Base-by-base conservation (phyloP, 2,329 filamentous ascomycete genomes). In the Dothidotthia symphoricarpi region DNA sequence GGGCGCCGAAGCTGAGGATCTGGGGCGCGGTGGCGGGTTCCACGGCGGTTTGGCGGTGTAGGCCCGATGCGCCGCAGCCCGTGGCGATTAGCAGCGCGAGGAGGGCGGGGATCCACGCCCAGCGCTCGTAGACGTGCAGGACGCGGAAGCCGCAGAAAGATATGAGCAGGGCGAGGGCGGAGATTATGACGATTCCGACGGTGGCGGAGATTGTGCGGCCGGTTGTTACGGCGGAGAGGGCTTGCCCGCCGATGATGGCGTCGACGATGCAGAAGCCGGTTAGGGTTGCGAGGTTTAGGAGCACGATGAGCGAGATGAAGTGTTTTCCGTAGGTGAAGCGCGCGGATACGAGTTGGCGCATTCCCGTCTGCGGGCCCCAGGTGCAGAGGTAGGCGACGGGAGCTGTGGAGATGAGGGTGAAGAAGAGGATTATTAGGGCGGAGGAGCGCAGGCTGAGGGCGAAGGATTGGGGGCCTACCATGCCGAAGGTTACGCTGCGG, bases 271-370 rank as follows among this genome's bases (percentile, higher is more conserved):
- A 77, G 66, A 83, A 84, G n/a, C 80, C 80, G 3, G 74, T 77
- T 2, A 83, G 67, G 0, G 79, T 83, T 11, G 78, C 79, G 16
- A 84, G 68, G 52, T 84, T 84, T 42, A 84, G 68, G 8, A 83
- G 55, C 3, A 82, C 75, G 2, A 79, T 74, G n/a, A 84, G 57
- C 1, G 74, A 76, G 24, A 81, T 76, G 14, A 78, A 65, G 53
- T 81, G 82, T 36, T 59, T 63, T 15, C 60, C 61, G 55, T 82
- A 85, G 27, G 75, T 77, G 59, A 77, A 84, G 15, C 81, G 71
- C 3, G 81, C 80, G 49, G 81, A 78, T 6, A 84, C 75, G 73
- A 84, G 81, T 61, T 83, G 80, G 12, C 81, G 72, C 73, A 84
- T 76, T 28, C 80, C 81, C 8, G 79, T 82, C 61, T 75, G 76